phyloP scores from a whole-genome alignment of 768 basidiomycete genomes.

The Naematelia aurantialba region DNA sequence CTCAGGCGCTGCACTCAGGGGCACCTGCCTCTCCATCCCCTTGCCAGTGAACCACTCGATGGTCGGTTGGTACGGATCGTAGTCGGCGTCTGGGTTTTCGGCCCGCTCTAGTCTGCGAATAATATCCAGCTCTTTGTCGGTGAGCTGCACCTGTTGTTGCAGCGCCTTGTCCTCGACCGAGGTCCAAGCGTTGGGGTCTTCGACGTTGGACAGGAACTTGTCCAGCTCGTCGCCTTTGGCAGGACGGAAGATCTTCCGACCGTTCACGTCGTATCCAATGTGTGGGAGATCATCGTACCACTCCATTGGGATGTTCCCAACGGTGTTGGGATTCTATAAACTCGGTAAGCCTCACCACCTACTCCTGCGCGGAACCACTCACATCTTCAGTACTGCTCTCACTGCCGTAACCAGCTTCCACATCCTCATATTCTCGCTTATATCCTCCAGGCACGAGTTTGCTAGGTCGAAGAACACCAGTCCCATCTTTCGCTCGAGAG shows the following conservation, averaged over 20 bases:
- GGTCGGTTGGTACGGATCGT: slow-evolving; percentile 89
- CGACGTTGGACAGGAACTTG: slow-evolving; percentile 89
- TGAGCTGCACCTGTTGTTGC: slow-evolving; percentile 79
- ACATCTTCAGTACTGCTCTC: slow-evolving; percentile 52
- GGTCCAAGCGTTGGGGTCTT: slow-evolving; percentile 88
- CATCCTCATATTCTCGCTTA: slow-evolving; percentile 49
- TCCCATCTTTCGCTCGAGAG: slow-evolving; percentile 41
- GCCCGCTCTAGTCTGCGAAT: slow-evolving; percentile 83
- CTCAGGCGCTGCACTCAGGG: slow-evolving; percentile 81
- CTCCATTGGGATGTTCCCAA: slow-evolving; percentile 91
- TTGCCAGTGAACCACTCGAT: slow-evolving; percentile 97
- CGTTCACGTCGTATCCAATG: slow-evolving; percentile 91
- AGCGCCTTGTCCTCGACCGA: slow-evolving; percentile 84
- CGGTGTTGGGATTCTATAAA: slow-evolving; percentile 79
- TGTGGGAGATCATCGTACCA: slow-evolving; percentile 99
- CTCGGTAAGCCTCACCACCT: not conserved
- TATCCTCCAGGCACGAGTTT: slow-evolving; percentile 47
- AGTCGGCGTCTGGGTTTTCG: slow-evolving; percentile 84
- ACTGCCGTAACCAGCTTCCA: slow-evolving; percentile 52
- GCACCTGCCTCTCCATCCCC: slow-evolving; percentile 92
- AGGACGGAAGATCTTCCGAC: slow-evolving; percentile 87
- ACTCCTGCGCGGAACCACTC: slow-evolving; percentile 20
- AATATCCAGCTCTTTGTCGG: slow-evolving; percentile 87
- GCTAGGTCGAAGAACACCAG: slow-evolving; percentile 36
- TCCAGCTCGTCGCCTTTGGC: slow-evolving; percentile 95